Evolutionary conservation across 2,329 filamentous ascomycete genomes (phyloP).

Genomic region (Fusarium sp.): DNA sequence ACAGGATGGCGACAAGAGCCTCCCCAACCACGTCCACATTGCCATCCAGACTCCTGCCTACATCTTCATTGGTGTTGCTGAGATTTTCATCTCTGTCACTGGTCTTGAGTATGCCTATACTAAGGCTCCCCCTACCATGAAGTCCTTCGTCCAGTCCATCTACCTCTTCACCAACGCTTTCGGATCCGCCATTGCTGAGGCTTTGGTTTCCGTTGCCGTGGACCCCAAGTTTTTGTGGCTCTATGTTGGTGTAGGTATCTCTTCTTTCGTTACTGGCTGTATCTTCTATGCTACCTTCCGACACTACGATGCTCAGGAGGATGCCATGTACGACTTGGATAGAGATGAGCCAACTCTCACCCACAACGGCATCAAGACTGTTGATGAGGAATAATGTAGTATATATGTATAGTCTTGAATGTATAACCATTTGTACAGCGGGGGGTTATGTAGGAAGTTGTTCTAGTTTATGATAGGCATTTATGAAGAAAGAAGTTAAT

Average conservation of each 20-base stretch:
- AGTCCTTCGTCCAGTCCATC: constrained; percentile 72
- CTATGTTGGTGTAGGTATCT: constrained; percentile 70
- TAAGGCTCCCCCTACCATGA: constrained; percentile 79
- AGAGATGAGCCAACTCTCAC: constrained; percentile 52
- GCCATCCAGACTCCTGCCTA: constrained; percentile 69
- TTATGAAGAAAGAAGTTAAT: background rate
- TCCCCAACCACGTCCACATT: constrained; percentile 66
- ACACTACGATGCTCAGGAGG: constrained; percentile 58
- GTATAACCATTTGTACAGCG: background rate
- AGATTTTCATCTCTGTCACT: constrained; percentile 77
- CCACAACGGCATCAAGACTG: constrained; percentile 33
- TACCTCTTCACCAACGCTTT: constrained; percentile 73
- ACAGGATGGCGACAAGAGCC: constrained; percentile 50
- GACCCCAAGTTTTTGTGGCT: constrained; percentile 79
- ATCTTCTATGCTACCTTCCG: constrained; percentile 66
- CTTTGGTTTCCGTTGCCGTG: constrained; percentile 71
- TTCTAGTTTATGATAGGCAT: background rate
- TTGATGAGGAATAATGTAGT: constrained; percentile 35
- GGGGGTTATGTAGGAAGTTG: background rate
- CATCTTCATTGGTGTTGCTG: constrained; percentile 70
- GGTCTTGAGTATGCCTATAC: constrained; percentile 82
- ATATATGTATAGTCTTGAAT: background rate
- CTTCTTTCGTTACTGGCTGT: constrained; percentile 63
- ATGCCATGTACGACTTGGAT: constrained; percentile 58
- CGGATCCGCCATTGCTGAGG: constrained; percentile 72